These are phyloP conservation scores for Ustilago hordei DNA, from an alignment of 1,284 basidiomycete species.

Conservation along the genomic window DNA sequence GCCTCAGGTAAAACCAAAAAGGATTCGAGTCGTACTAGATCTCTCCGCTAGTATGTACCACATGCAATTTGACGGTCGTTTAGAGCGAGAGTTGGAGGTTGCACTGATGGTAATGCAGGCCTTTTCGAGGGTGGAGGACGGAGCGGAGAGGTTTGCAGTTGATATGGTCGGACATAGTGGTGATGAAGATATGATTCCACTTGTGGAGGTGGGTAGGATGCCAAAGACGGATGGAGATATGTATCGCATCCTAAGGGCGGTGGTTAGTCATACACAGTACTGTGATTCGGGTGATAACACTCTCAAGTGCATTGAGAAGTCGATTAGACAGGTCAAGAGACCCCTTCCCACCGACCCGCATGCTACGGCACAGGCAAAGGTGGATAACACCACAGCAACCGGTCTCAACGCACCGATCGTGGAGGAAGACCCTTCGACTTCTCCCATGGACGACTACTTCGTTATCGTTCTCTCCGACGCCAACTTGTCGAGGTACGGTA, in stretches of 20 bases:
- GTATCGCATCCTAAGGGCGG: conserved; percentile 62
- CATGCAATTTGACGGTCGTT: conserved; percentile 67
- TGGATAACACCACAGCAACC: conserved; percentile 24
- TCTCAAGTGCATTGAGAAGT: conserved; percentile 56
- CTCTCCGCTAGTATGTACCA: conserved; percentile 66
- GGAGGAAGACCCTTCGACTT: conserved; percentile 31
- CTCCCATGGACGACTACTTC: conserved; percentile 69
- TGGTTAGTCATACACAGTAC: conserved; percentile 63
- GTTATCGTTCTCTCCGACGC: conserved; percentile 70
- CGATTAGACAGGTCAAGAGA: conserved; percentile 51
- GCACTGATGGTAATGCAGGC: conserved; percentile 70
- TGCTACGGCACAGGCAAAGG: background rate
- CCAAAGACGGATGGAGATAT: conserved; percentile 64
- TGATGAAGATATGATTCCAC: conserved; percentile 65
- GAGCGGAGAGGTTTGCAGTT: conserved; percentile 59
- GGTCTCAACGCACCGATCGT: conserved; percentile 24
- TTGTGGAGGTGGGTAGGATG: conserved; percentile 56
- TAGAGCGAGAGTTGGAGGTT: conserved; percentile 65
- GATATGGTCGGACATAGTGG: conserved; percentile 70
- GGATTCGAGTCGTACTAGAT: conserved; percentile 70
- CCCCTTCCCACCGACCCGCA: conserved; percentile 13
- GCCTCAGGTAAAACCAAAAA: conserved; percentile 70
- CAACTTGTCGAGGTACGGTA: conserved; percentile 69
- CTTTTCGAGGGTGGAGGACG: conserved; percentile 56
- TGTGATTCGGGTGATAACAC: conserved; percentile 61